Conservation (phyloP, 495 filamentous ascomycete genomes). For the Talaromyces liani region DNA sequence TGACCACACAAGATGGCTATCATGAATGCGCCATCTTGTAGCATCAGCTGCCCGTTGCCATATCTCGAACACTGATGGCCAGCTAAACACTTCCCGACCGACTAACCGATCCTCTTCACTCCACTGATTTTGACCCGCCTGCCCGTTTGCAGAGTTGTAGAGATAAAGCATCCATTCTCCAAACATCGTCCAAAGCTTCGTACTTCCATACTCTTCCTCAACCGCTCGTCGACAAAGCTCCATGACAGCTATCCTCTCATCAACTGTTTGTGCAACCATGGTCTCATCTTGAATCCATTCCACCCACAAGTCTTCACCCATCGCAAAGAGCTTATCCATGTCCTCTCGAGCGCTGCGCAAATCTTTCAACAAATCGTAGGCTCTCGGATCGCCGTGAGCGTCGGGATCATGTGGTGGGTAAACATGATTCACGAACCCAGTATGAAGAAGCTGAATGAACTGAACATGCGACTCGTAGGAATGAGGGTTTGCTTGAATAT, state of each 20-base stretch:
- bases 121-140: constrained; percentile 54
- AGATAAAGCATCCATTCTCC: constrained; percentile 79
- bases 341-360: constrained; percentile 54
- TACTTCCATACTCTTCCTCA: constrained; percentile 72
- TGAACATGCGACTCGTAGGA: constrained; percentile 57
- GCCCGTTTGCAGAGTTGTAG: constrained; percentile 53
- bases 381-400: constrained; percentile 35
- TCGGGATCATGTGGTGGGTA: constrained; percentile 39
- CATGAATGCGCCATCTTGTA: constrained; percentile 72
- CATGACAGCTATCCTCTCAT: constrained; percentile 67
- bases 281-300: constrained; percentile 60
- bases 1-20: constrained; percentile 88
- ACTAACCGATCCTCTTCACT: constrained; percentile 66
- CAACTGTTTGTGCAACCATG: constrained; percentile 50
- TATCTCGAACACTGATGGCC: constrained; percentile 65
- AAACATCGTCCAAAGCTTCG: constrained; percentile 81
- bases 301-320: constrained; percentile 58
- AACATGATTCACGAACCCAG: constrained; percentile 52
- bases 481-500: constrained; percentile 54
- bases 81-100: constrained; percentile 72
- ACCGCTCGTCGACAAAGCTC: constrained; percentile 77
- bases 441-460: constrained; percentile 57
- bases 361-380: constrained; percentile 54
- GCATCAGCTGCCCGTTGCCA: constrained; percentile 73
- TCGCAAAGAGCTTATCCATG: constrained; percentile 59